Base-by-base conservation (phyloP, 2,329 filamentous ascomycete species). In the Aspergillus udagawae region DNA sequence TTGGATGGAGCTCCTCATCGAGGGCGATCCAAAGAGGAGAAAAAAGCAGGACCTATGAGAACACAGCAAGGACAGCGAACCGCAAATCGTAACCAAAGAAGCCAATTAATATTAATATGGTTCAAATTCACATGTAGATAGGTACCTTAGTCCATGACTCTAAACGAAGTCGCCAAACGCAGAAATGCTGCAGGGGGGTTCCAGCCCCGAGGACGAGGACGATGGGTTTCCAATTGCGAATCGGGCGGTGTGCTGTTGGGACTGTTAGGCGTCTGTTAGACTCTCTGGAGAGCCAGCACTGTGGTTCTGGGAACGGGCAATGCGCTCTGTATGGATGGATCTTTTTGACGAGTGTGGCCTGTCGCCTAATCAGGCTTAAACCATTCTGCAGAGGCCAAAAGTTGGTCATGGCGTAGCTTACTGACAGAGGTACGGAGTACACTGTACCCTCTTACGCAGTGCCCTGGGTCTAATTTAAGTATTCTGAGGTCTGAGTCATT, bases 181-280 rank as follows among this genome's bases (percentile, higher is more conserved):
- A 48, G 50, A 29, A 44, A 27, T 10, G 14, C 42, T 38, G 42
- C 60, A 63, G 59, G 60, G 60, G 62, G 62, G 53, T 60, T 25
- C 44, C 48, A 44, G 60, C 49, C 62, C 63, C 63, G 53, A 49
- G 51, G 52, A 52, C 57, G 56, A 64, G 63, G 59, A 55, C 47
- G 54, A 55, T 50, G 63, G 60, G 58, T 62, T 54, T 54, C 21
- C 21, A 44, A 38, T 38, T 38, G 32, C 23, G 44, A 49, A 17
- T 38, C 27, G 51, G 48, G 56, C 54, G 59, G 57, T 61, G 55
- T 60, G 54, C 50, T 21, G 8, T 20, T 23, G 21, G 42, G 42
- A 23, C 41, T 44, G n/a, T n/a, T n/a, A 21, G n/a, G 17, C 41
- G 41, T 9, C n/a, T 2, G n/a, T n/a, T n/a, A 21, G 41, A 10